A percentile compares a stretch with the other conserved stretches of the same genome.
Conservation (phyloP, 1,139 yeast genomes). For the Lodderomyces pseudojiufengensis region DNA sequence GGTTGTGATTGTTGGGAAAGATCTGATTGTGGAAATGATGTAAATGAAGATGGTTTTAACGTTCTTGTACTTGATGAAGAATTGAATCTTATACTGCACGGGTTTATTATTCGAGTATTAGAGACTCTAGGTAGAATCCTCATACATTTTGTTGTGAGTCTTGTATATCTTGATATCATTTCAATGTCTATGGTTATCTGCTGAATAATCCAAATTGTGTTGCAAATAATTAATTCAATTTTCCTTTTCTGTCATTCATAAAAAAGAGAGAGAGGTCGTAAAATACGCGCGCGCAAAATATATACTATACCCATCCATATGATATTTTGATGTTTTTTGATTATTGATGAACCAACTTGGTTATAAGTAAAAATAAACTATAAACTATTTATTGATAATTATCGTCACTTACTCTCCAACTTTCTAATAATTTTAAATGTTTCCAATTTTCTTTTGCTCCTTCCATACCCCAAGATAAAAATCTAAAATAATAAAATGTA, state of each 20-base stretch:
- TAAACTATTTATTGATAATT: slow-evolving; percentile 12
- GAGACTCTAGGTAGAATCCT: slow-evolving; percentile 1
- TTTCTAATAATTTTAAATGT: slow-evolving; percentile 68
- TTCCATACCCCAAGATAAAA: slow-evolving; percentile 85
- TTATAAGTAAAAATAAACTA: neutral
- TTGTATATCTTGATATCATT: neutral
- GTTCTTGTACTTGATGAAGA: slow-evolving; percentile 15
- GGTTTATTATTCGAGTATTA: neutral
- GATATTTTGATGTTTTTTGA: neutral
- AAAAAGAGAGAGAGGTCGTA: no score
- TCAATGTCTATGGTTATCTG: no score
- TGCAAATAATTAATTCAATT: no score
- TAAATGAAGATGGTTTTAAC: slow-evolving; percentile 26
- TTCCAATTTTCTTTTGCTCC: slow-evolving; percentile 69
- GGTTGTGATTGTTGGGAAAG: no score
- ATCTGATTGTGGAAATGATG: slow-evolving; percentile 21
- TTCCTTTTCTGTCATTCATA: no score
- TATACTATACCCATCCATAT: no score
- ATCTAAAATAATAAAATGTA: slow-evolving; percentile 69
- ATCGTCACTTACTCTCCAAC: slow-evolving; percentile 61
- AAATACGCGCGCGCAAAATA: no score
- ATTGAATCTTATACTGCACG: slow-evolving; percentile 4
- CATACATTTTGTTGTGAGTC: neutral
- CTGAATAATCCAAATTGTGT: no score
- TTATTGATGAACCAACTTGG: neutral